Conservation (phyloP, 768 basidiomycete species). For the Leccinum subgranulosum region DNA sequence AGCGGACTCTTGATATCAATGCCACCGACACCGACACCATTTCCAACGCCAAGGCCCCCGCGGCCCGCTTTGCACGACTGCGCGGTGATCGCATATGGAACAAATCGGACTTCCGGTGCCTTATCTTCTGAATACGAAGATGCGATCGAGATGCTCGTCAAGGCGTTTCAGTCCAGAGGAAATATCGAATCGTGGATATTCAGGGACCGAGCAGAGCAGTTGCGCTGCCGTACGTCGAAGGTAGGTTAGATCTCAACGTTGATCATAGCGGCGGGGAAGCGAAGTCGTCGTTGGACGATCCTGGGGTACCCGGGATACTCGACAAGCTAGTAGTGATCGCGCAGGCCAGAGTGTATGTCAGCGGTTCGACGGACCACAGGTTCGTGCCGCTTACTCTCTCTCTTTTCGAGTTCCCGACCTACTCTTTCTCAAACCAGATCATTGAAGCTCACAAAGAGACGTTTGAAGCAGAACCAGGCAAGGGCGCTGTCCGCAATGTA, state of each 20-base stretch:
- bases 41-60: not conserved
- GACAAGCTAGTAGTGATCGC: conserved; percentile 44
- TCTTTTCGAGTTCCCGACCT: too few species aligned
- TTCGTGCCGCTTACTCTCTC: too few species aligned
- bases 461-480: too few species aligned
- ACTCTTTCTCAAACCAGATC: too few species aligned
- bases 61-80: not conserved
- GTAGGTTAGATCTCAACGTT: conserved; percentile 19
- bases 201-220: conserved; percentile 42
- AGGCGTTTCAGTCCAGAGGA: conserved; percentile 42
- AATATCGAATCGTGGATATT: conserved; percentile 40
- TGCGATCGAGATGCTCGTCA: conserved; percentile 42
- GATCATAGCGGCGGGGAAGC: not conserved
- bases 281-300: conserved; percentile 38
- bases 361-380: too few species aligned
- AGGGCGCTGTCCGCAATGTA: too few species aligned
- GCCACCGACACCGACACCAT: too few species aligned
- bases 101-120: conserved; percentile 37
- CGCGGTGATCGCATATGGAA: not conserved
- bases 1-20: too few species aligned
- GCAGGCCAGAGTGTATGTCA: too few species aligned
- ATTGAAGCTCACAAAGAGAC: too few species aligned
- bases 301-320: conserved; percentile 52
- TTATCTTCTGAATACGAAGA: conserved; percentile 41
- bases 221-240: conserved; percentile 18